Percentiles rank a stretch among this genome's conserved stretches.
Conservation (phyloP, 2,329 filamentous ascomycete species). For the Colletotrichum phormii region DNA sequence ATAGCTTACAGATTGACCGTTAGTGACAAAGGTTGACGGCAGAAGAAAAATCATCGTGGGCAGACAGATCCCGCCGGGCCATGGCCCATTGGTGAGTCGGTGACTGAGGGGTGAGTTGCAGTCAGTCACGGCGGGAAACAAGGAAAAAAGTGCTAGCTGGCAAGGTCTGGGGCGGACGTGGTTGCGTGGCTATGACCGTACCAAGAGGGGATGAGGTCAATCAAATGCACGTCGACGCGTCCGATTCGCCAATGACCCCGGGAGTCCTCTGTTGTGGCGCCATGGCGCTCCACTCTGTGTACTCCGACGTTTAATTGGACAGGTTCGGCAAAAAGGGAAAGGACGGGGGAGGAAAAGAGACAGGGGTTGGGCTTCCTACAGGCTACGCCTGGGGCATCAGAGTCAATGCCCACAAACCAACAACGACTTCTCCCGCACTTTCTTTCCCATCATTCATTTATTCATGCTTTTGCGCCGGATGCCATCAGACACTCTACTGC, state of each 20-base stretch:
- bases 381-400: neutral
- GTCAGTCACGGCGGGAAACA: slow-evolving; percentile 6
- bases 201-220: slow-evolving; percentile 27
- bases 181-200: slow-evolving; percentile 1
- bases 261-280: slow-evolving; percentile 1
- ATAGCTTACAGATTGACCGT: neutral
- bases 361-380: neutral
- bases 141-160: slow-evolving; percentile 7
- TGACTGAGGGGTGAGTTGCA: neutral
- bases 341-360: neutral
- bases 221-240: neutral
- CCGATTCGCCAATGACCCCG: slow-evolving; percentile 13
- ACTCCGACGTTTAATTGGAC: slow-evolving; percentile 13
- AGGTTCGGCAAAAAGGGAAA: slow-evolving; percentile 22
- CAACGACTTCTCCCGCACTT: neutral
- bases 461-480: neutral
- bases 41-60: neutral
- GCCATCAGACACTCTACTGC: neutral
- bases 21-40: slow-evolving; percentile 3
- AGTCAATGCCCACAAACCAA: slow-evolving; percentile 17
- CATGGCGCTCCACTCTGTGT: neutral
- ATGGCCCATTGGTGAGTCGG: neutral
- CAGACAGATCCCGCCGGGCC: neutral
- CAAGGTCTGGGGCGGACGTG: neutral
- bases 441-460: neutral